phyloP scores from a whole-genome alignment of 2,329 filamentous ascomycete genomes.

The Cladorrhinum sp. region DNA sequence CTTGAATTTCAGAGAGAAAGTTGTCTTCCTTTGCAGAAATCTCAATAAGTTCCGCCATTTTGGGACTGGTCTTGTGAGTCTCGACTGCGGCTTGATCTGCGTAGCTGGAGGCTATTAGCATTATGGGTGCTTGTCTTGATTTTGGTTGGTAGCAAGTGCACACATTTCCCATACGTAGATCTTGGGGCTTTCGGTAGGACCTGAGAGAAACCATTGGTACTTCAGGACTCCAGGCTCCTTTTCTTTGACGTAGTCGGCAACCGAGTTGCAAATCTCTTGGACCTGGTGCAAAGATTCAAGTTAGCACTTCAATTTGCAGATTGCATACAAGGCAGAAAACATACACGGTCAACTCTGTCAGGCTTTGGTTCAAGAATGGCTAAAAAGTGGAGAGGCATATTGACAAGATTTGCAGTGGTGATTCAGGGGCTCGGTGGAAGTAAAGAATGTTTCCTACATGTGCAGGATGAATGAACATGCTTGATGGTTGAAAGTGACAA shows the following conservation, averaged over 20 bases:
- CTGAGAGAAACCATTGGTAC: conserved; percentile 20
- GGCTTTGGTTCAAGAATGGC: conserved; percentile 20
- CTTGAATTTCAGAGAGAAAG: conserved; percentile 12
- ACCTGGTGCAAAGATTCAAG: conserved; percentile 8
- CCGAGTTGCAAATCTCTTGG: conserved; percentile 15
- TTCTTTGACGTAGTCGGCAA: conserved; percentile 17
- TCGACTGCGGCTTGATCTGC: conserved; percentile 20
- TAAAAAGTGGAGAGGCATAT: conserved; percentile 14
- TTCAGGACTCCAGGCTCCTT: conserved; percentile 20
- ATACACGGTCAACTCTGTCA: conserved; percentile 17
- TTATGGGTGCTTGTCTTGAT: background rate
- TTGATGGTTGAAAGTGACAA: background rate
- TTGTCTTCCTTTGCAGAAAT: conserved; percentile 15
- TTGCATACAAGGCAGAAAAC: background rate
- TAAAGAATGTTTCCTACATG: no score
- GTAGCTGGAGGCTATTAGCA: conserved; percentile 9
- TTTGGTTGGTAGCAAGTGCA: background rate
- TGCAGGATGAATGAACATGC: background rate
- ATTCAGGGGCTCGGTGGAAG: background rate
- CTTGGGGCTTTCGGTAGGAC: conserved; percentile 12
- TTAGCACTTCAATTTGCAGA: background rate
- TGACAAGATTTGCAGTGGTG: background rate
- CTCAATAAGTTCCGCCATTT: conserved; percentile 16
- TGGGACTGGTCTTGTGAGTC: conserved; percentile 15
- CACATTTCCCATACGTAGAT: conserved; percentile 20